Evolutionary conservation across 164 flowering plant species (phyloP), one percentile per base, ranked within the genome.

Genomic region (Vitis rotundifolia): DNA sequence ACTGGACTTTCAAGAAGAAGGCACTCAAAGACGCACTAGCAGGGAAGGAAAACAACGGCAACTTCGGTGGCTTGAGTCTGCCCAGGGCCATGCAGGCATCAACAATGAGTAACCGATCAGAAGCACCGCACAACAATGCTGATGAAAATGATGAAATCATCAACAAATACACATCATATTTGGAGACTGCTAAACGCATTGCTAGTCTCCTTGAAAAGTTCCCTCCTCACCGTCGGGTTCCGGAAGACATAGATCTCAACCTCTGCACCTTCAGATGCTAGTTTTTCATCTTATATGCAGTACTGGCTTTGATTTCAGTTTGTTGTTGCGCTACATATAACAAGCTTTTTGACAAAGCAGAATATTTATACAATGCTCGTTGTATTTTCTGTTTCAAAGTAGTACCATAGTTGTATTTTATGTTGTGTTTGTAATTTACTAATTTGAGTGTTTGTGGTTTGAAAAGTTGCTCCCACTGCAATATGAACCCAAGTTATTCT

Each of bases 201-300:
- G 92, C 92, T 0, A 61, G 6, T 67, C 68, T 77, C 26, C 88
- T 90, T 28, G 90, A 87, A 1, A 81, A 84, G 73, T 84, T 80
- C 63, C 90, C 92, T 11, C 29, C 81, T 19, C 79, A 67, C 9
- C 78, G 90, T 8, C 58, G 14, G 10, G 37, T 88, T 49, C 87
- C 86, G 0, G 71, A 73, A 47, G 87, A 75, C 12, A 49, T 88
- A 9, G 89, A 86, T 56, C 55, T 63, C 18, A 63, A 75, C 31
- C 70, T 82, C 68, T 49, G 88, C 56, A 68, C 57, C 18, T 88
- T 88, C 61, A 75, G 83, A 64, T 75, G 86, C 71, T 89, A 80
- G 75, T 29, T 29, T 56, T 22, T 6, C 7, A 1, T 8, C 12
- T 37, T 56, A 11, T 10, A 18, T 22, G 28, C 49, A 12, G 12